phyloP scores from a whole-genome alignment of 768 basidiomycete genomes.

The Royoungia palumana region DNA sequence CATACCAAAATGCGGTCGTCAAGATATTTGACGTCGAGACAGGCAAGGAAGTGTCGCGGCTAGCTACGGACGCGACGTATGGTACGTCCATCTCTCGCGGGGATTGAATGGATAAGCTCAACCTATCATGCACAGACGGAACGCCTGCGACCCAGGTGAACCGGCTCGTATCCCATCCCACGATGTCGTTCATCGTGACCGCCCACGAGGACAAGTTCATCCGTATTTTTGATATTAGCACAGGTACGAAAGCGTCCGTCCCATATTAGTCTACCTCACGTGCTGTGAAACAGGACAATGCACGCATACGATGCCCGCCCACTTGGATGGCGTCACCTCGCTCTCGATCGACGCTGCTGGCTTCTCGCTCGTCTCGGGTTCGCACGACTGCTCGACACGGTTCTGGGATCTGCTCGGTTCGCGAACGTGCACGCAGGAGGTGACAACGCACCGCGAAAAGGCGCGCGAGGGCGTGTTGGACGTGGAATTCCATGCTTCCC shows the following conservation, averaged over 20 bases:
- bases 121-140: conserved; percentile 48
- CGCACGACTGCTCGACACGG: conserved; percentile 91
- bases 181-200: conserved; percentile 81
- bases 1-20: conserved; percentile 83
- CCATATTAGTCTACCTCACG: neutral
- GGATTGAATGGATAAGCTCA: conserved; percentile 2
- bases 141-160: conserved; percentile 80
- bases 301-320: conserved; percentile 86
- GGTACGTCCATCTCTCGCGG: conserved; percentile 36
- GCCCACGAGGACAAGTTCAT: conserved; percentile 95
- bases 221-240: conserved; percentile 79
- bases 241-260: conserved; percentile 50
- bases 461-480: conserved; percentile 87
- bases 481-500: conserved; percentile 77
- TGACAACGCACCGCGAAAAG: conserved; percentile 85
- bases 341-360: conserved; percentile 85
- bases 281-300: conserved; percentile 58
- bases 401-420: conserved; percentile 91
- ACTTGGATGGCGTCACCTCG: conserved; percentile 89
- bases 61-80: conserved; percentile 58
- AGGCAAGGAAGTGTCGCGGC: conserved; percentile 69
- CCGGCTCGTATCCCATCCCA: conserved; percentile 84
- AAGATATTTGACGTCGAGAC: conserved; percentile 90
- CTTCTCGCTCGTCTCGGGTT: conserved; percentile 83
- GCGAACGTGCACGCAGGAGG: conserved; percentile 83